Evolutionary conservation across 306 rosid genomes (phyloP), one percentile per base, ranked within the genome.

Genomic region (Cicer yamashitae): DNA sequence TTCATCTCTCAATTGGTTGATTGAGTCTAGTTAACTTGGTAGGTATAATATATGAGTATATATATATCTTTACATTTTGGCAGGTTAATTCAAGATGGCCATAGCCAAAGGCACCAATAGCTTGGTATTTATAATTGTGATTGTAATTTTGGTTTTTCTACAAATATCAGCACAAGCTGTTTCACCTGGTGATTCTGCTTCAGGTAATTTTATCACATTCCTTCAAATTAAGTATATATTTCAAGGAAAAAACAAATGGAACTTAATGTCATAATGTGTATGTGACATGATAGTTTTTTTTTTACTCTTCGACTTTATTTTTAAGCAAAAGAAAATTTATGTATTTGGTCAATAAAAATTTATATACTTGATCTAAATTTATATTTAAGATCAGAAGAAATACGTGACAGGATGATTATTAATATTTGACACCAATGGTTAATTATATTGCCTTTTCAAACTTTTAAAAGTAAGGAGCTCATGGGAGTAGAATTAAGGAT

Each of bases 31-130:
- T 52, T 64, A 40, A 53, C 71, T 71, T 52, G 11, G 7, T 44
- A 41, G 73, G 62, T 7, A 66, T 47, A 34, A 48, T 12, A 70
- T 48, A 40, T 70, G 7, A 60, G n/a, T n/a, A n/a, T n/a, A 60
- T 6, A 60, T 48, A 30, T 30, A 30, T 30, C 25, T 46, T 70
- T 37, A 6, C 44, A 59, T 1, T 75, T 74, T 83, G 60, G 50
- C 82, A 78, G 87, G 71, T 74, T 64, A 50, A 30, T 34, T 60
- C 12, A 20, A 82, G 73, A 91, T 91, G 96, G 85, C 62, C 56
- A 50, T 38, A 78, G 43, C 58, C 43, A 74, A 60, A 6, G 11
- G 58, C 56, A 67, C 14, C 43, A 70, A 44, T 8, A 39, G 64
- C 41, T 4, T 78, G 10, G 7, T 62, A 56, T 79, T 71, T 40